phyloP scores from a whole-genome alignment of 2,329 filamentous ascomycete species.

The Colletotrichum viniferum region DNA sequence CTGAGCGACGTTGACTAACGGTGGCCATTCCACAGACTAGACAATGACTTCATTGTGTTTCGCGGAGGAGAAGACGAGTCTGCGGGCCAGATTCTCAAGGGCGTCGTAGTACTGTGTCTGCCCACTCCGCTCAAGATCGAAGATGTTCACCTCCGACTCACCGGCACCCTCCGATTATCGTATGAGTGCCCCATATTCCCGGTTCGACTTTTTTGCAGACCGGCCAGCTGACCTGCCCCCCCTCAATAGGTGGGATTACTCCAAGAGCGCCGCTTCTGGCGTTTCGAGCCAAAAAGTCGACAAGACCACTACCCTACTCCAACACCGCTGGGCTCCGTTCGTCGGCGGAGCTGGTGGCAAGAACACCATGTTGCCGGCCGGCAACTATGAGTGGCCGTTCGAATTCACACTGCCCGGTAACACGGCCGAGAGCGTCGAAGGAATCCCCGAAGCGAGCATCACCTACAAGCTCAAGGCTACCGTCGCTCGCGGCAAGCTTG shows the following conservation, averaged over 20 bases:
- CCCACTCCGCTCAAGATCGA: constrained; percentile 72
- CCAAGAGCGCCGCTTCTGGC: constrained; percentile 58
- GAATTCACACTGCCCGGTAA: constrained; percentile 74
- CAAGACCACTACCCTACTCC: constrained; percentile 64
- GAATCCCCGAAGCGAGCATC: constrained; percentile 82
- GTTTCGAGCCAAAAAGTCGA: constrained; percentile 65
- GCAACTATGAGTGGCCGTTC: constrained; percentile 87
- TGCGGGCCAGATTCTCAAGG: constrained; percentile 75
- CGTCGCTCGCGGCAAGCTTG: constrained; percentile 83
- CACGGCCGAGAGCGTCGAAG: constrained; percentile 87
- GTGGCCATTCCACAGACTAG: constrained; percentile 58
- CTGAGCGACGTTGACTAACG: constrained; percentile 10
- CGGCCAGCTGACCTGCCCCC: neutral
- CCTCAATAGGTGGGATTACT: constrained; percentile 52
- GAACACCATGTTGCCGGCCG: constrained; percentile 66
- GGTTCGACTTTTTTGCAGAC: neutral
- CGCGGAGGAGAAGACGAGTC: constrained; percentile 78
- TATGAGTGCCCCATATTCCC: constrained; percentile 47
- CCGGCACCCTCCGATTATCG: constrained; percentile 71
- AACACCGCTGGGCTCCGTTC: constrained; percentile 73
- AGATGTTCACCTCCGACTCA: constrained; percentile 73
- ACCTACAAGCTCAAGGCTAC: constrained; percentile 92
- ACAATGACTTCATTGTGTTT: constrained; percentile 80
- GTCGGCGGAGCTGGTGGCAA: constrained; percentile 59
- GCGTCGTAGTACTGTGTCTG: constrained; percentile 75